Evolutionary conservation across 2,329 filamentous ascomycete species (phyloP), one percentile per base, ranked within the genome.

Genomic region (Colletotrichum sansevieriae): DNA sequence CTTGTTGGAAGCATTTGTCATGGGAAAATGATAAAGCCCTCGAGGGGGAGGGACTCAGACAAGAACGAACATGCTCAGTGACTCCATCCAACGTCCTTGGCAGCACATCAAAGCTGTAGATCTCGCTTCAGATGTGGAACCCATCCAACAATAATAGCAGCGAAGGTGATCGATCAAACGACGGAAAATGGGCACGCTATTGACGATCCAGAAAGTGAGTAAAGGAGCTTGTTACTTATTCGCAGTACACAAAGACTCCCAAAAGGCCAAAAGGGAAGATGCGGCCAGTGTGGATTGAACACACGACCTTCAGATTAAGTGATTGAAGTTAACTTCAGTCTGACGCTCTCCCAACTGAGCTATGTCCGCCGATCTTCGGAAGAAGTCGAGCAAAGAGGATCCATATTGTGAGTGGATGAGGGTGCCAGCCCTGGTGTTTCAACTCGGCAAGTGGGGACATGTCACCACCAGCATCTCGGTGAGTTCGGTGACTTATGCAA

Each of bases 271-370:
- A 60, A 61, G 0, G 7, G 10, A 51, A 61, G 33, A 43, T 61
- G 58, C 58, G 58, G 58, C 44, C 58, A 61, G 58, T 61, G 58
- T 61, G 57, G 44, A 58, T 56, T 43, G 54, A 56, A 56, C 54
- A 56, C 54, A 39, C 37, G 37, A 39, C 37, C 37, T 39, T 39
- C 37, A 39, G 37, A 39, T 39, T 39, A 2, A 12, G 37, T 3
- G 37, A 15, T 13, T 39, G 37, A 39, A 39, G 37, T 39, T 39
- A 3, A 39, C 37, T 39, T 39, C 37, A 39, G 37, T 39, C 37
- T 58, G 57, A 60, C 57, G 57, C 57, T 60, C 57, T 51, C 44
- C 57, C 57, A 41, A 51, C 57, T 61, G 58, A 61, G 58, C 58
- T 51, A 61, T 61, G 58, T 51, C 58, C 58, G 58, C 58, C 44